These are phyloP conservation scores for Quercus gilva DNA, from an alignment of 306 rosid genomes.

Conservation along the genomic window DNA sequence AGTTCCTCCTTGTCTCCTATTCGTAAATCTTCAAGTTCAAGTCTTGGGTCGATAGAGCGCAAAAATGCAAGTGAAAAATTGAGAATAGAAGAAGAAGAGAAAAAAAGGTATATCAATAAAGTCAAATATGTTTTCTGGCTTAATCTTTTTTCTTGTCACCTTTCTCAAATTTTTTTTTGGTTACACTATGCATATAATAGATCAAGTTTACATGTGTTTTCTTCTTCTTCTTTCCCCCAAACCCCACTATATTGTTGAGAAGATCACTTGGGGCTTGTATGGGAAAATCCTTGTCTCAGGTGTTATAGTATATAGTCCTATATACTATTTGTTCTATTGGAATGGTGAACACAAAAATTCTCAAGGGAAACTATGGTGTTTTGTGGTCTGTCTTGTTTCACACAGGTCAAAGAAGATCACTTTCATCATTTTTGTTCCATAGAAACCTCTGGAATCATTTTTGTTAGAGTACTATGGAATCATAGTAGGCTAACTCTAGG, in stretches of 20 bases:
- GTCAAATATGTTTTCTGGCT: constrained; percentile 7
- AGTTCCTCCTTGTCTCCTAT: constrained; percentile 80
- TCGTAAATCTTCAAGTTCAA: constrained; percentile 69
- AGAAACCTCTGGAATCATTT: background rate
- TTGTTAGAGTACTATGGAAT: too few species aligned
- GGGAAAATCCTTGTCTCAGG: background rate
- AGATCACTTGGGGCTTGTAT: background rate
- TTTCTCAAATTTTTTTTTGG: background rate
- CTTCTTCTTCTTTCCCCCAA: too few species aligned
- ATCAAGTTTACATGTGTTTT: background rate
- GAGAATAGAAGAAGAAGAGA: constrained; percentile 82
- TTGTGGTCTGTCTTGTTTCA: background rate
- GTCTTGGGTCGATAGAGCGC: constrained; percentile 72
- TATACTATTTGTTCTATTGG: background rate
- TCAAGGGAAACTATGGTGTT: background rate
- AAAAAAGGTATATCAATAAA: constrained; percentile 72
- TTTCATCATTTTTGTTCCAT: background rate
- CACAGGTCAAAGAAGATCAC: background rate
- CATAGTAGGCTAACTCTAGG: too few species aligned
- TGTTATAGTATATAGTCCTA: background rate
- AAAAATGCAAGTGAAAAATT: constrained; percentile 70
- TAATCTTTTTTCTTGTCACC: constrained; percentile 15
- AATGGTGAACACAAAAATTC: background rate
- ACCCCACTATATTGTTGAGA: background rate
- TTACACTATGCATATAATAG: background rate